phyloP scores from a whole-genome alignment of 169 alveolate genomes.

The Perkinsus chesapeaki region DNA sequence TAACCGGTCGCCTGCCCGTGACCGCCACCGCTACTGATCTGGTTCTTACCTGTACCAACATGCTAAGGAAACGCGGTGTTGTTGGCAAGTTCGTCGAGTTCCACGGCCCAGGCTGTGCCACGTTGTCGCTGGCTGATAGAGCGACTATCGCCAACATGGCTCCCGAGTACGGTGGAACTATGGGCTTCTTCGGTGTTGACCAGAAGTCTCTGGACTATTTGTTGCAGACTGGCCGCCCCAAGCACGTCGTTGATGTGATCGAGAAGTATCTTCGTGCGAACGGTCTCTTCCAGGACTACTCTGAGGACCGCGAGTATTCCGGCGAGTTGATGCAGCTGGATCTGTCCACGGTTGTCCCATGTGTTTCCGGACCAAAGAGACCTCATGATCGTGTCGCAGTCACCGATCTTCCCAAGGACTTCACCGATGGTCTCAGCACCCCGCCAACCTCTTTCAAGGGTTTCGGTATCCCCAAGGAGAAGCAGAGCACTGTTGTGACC shows the following conservation, averaged over 20 bases:
- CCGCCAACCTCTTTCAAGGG: slow-evolving; percentile 69
- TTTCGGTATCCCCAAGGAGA: slow-evolving; percentile 45
- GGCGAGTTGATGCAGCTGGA: slow-evolving; percentile 73
- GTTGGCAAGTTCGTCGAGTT: slow-evolving; percentile 93
- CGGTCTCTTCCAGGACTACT: slow-evolving; percentile 59
- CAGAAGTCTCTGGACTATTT: slow-evolving; percentile 78
- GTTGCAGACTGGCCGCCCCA: slow-evolving; percentile 76
- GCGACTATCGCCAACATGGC: slow-evolving; percentile 94
- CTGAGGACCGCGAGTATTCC: slow-evolving; percentile 24
- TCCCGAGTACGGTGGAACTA: slow-evolving; percentile 96
- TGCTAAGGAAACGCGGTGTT: slow-evolving; percentile 87
- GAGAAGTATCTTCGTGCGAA: slow-evolving; percentile 69
- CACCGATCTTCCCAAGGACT: slow-evolving; percentile 70
- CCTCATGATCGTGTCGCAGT: slow-evolving; percentile 90
- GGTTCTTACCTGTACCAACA: slow-evolving; percentile 67
- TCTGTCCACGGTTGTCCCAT: slow-evolving; percentile 79
- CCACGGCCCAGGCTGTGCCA: slow-evolving; percentile 81
- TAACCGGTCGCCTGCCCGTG: slow-evolving; percentile 75
- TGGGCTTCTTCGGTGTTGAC: slow-evolving; percentile 92
- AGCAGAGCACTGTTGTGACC: not conserved
- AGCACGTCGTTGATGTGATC: slow-evolving; percentile 62
- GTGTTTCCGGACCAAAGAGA: slow-evolving; percentile 93
- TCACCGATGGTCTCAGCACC: slow-evolving; percentile 50
- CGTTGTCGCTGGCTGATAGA: slow-evolving; percentile 80
- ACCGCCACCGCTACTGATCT: slow-evolving; percentile 86